A percentile compares a stretch with the other conserved stretches of the same genome.
Evolutionary conservation across 2,329 filamentous ascomycete genomes (phyloP).

Genomic region (Hirsutella thompsonii): DNA sequence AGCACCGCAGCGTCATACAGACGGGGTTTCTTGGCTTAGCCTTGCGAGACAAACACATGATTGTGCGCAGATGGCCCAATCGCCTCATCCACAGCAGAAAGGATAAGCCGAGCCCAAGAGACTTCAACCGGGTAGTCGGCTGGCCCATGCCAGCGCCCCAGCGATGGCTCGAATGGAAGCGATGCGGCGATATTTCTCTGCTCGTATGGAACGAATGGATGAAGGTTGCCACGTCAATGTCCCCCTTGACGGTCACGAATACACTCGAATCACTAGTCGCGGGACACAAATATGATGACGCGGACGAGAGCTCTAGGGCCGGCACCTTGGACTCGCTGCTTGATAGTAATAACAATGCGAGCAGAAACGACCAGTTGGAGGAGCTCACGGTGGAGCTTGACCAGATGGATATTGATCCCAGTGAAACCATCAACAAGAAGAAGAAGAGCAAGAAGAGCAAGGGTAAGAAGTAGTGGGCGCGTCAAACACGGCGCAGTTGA

Average conservation of each 20-base stretch:
- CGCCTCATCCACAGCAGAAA: constrained; percentile 7
- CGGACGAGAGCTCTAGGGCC: background rate
- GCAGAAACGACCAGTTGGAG: background rate
- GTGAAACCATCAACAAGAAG: constrained; percentile 5
- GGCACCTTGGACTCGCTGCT: background rate
- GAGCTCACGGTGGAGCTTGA: background rate
- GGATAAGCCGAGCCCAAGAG: constrained; percentile 3
- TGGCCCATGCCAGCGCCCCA: constrained; percentile 10
- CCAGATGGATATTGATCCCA: background rate
- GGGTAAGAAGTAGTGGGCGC: constrained; percentile 3
- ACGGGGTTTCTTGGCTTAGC: constrained; percentile 9
- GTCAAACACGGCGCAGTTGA: no score
- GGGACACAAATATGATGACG: background rate
- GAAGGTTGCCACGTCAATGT: background rate
- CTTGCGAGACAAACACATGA: constrained; percentile 8
- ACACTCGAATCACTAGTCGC: background rate
- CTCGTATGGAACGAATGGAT: background rate
- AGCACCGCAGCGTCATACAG: constrained; percentile 3
- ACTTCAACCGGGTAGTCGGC: constrained; percentile 11
- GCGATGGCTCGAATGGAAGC: constrained; percentile 16
- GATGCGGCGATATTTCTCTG: constrained; percentile 2
- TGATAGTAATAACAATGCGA: no score
- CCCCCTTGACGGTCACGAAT: background rate
- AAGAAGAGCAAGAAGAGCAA: constrained; percentile 6
- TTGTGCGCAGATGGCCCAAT: constrained; percentile 12